Conservation (phyloP, 2,329 filamentous ascomycete genomes). For the Fusarium chuoi region DNA sequence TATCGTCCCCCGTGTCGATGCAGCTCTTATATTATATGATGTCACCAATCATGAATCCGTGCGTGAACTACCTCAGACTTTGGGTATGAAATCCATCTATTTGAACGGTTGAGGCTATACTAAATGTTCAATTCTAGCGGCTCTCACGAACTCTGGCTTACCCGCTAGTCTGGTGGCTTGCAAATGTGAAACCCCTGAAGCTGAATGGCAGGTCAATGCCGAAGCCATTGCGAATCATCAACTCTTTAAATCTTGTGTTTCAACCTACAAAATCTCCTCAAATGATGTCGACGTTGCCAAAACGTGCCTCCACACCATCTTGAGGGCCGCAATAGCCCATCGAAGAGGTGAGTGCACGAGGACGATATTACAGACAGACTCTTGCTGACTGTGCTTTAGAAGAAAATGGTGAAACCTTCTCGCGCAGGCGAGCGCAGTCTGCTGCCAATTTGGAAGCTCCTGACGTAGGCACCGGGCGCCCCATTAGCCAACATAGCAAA, state of each 20-base stretch:
- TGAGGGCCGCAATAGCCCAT: slow-evolving; percentile 75
- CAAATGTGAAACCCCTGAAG: slow-evolving; percentile 85
- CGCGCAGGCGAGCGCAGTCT: slow-evolving; percentile 68
- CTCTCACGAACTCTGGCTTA: slow-evolving; percentile 75
- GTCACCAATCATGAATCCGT: slow-evolving; percentile 82
- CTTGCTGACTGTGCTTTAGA: slow-evolving; percentile 37
- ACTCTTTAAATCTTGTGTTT: slow-evolving; percentile 74
- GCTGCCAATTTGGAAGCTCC: slow-evolving; percentile 69
- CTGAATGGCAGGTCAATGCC: slow-evolving; percentile 76
- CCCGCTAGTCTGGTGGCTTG: slow-evolving; percentile 86
- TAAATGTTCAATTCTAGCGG: slow-evolving; percentile 62
- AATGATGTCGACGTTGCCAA: slow-evolving; percentile 77
- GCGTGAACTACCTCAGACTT: slow-evolving; percentile 75
- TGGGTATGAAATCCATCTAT: slow-evolving; percentile 66
- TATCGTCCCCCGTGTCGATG: slow-evolving; percentile 80
- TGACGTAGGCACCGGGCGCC: slow-evolving; percentile 60
- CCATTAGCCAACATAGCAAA: slow-evolving; percentile 70
- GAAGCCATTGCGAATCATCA: slow-evolving; percentile 69
- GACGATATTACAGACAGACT: background rate
- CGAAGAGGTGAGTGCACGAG: slow-evolving; percentile 67
- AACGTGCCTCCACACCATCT: slow-evolving; percentile 78
- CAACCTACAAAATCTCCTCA: slow-evolving; percentile 78
- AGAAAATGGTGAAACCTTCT: slow-evolving; percentile 56
- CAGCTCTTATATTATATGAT: slow-evolving; percentile 87
- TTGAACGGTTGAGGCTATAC: background rate